Conservation (phyloP, 2,329 filamentous ascomycete genomes). For the Monilinia fructicola region DNA sequence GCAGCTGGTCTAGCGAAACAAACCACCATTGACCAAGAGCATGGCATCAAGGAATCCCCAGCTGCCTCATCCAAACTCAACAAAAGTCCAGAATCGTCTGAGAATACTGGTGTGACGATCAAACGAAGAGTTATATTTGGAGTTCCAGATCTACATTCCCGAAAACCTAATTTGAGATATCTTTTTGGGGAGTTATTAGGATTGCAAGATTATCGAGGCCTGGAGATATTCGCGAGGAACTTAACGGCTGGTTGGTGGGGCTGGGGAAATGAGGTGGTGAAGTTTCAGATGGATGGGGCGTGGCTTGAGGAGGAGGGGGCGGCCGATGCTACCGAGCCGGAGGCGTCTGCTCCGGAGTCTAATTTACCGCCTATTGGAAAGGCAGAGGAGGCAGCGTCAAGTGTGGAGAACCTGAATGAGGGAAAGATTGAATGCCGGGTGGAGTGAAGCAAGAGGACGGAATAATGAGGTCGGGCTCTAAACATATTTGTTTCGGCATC, state of each 20-base stretch:
- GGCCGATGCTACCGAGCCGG: not conserved
- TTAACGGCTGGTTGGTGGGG: conserved; percentile 74
- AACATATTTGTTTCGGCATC: not conserved
- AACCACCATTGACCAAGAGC: too few species aligned
- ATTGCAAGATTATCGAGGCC: conserved; percentile 49
- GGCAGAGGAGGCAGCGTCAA: not conserved
- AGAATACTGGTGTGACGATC: not conserved
- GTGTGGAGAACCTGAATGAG: not conserved
- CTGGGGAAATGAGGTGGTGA: conserved; percentile 73
- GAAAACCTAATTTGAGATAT: conserved; percentile 70
- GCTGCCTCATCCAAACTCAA: not conserved
- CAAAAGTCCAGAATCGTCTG: not conserved
- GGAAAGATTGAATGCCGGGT: not conserved
- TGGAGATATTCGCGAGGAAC: conserved; percentile 78
- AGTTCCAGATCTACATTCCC: conserved; percentile 74
- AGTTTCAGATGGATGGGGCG: conserved; percentile 61
- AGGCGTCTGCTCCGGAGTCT: not conserved
- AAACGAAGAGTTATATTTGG: conserved; percentile 55
- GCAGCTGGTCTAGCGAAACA: too few species aligned
- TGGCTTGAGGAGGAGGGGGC: conserved; percentile 38
- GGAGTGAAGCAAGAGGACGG: not conserved
- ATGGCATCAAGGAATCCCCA: not conserved
- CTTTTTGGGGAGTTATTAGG: conserved; percentile 59
- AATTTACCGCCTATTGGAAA: not conserved
- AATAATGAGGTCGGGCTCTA: not conserved